Conservation (phyloP, 2,329 filamentous ascomycete species). For the Stagonosporopsis vannaccii region DNA sequence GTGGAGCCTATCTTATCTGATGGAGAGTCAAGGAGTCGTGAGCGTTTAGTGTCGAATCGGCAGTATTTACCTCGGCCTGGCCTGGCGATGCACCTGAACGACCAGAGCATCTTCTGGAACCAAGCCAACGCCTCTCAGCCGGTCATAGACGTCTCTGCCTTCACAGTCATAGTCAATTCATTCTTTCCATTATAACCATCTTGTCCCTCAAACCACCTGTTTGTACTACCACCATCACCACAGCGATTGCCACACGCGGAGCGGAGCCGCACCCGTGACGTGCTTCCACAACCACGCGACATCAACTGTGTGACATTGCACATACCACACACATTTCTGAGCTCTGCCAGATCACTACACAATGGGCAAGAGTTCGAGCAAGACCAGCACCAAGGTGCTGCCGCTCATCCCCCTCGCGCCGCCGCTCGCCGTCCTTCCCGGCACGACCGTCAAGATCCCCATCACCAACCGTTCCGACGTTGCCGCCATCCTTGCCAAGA, state of each 20-base stretch:
- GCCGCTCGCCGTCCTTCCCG: conserved; percentile 83
- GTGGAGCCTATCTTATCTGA: conserved; percentile 24
- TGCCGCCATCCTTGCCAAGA: conserved; percentile 81
- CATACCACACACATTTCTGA: not conserved
- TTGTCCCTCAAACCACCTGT: not conserved
- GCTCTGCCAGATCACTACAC: conserved; percentile 10
- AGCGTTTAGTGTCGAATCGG: conserved; percentile 1
- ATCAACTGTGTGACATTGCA: not conserved
- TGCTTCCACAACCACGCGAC: conserved; percentile 11
- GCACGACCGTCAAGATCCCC: conserved; percentile 82
- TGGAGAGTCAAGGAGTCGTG: conserved; percentile 3
- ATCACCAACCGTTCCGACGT: conserved; percentile 87
- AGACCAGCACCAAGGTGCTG: conserved; percentile 55
- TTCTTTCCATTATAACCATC: not conserved
- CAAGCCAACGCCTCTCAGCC: conserved; percentile 11
- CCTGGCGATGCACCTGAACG: conserved; percentile 10
- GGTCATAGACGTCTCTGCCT: not conserved
- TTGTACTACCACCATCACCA: conserved; percentile 8
- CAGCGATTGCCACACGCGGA: conserved; percentile 4
- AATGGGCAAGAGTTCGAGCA: conserved; percentile 48
- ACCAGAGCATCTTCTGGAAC: conserved; percentile 32
- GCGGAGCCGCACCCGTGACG: conserved; percentile 20
- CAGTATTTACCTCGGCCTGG: conserved; percentile 18
- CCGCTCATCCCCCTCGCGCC: conserved; percentile 84
- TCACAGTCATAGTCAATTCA: not conserved